Base-by-base conservation (phyloP, 257 asterid species). In the Buddleja alternifolia region DNA sequence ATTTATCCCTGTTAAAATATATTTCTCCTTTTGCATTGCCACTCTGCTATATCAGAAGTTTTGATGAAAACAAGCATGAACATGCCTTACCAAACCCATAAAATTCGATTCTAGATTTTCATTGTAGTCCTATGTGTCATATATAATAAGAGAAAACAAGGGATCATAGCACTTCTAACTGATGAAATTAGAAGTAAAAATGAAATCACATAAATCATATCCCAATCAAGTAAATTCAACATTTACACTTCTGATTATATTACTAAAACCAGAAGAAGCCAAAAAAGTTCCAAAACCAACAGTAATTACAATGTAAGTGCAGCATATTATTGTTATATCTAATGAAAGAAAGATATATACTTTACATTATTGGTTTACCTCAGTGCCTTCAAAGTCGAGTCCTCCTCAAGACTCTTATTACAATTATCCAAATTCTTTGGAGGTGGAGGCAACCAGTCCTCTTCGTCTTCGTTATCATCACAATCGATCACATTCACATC, bases 381-480 rank as follows among this genome's bases (percentile, higher is more conserved):
- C 66, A 94, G 63, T 50, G 96, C 96, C 83, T 79, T 90, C 78
- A 92, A 77, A 61, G 94, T 84, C 10, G 96, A 77, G 81, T 82
- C 90, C 63, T 86, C 97, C 29, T 61, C 60, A 8, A 69, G 50
- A 54, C 10, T 74, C 69, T 54, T 77, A 17, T 56, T 32, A 11
- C 72, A 8, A 25, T 58, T 63, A 75, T 68, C 65, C 0, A 74
- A 50, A 67, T 54, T 58, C 82, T 76, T 82, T 3, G 95, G 97
- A 0, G 99, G 89, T 24, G 96, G 95, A 39, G 85, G 88, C 70
- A 94, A 76, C 99, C 99, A 94, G 70, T 90, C 99, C 70, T 91
- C 95, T 66, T 93, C 97, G 0, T 75, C 94, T 39, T 82, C 90
- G 14, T 71, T 44, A 50, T 68, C 93, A 20, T 85, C 89, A 69